phyloP scores from a whole-genome alignment of 2,329 filamentous ascomycete species.

The Talaromyces sp. region DNA sequence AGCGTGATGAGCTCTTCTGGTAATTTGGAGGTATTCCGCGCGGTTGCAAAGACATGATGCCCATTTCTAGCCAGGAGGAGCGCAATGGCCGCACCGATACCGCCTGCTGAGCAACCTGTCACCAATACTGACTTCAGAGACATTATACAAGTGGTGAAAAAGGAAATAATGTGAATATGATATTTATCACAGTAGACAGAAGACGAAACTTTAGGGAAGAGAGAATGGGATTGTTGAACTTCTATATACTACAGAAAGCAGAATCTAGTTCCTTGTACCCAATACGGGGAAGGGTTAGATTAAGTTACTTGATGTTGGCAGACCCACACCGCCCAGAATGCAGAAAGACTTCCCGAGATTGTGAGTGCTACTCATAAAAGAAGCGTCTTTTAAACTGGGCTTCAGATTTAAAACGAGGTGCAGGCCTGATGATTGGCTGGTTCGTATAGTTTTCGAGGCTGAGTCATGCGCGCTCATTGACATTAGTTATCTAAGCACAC shows the following conservation, averaged over 20 bases:
- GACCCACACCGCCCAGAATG: background rate
- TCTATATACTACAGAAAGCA: background rate
- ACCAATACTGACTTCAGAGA: conserved; percentile 7
- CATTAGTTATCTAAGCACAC: no score
- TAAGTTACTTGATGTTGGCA: background rate
- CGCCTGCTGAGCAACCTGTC: conserved; percentile 15
- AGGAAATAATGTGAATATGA: background rate
- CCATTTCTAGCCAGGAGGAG: conserved; percentile 9
- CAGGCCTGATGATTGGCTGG: background rate
- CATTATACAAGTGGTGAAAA: background rate
- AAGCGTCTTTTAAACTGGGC: background rate
- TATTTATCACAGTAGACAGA: background rate
- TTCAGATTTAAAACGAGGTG: background rate
- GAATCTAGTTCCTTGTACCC: background rate
- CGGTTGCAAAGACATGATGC: conserved; percentile 12
- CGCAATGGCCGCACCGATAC: conserved; percentile 15
- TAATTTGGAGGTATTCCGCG: conserved; percentile 14
- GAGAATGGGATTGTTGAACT: background rate
- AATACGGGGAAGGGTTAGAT: background rate
- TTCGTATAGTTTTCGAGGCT: background rate
- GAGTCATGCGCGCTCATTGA: background rate
- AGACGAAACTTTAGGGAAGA: background rate
- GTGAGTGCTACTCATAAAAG: background rate
- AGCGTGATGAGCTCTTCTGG: conserved; percentile 3
- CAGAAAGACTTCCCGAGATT: background rate